Evolutionary conservation across 441 rosid genomes (phyloP), one percentile per base, ranked within the genome.

Genomic region (Gossypium lobatum): DNA sequence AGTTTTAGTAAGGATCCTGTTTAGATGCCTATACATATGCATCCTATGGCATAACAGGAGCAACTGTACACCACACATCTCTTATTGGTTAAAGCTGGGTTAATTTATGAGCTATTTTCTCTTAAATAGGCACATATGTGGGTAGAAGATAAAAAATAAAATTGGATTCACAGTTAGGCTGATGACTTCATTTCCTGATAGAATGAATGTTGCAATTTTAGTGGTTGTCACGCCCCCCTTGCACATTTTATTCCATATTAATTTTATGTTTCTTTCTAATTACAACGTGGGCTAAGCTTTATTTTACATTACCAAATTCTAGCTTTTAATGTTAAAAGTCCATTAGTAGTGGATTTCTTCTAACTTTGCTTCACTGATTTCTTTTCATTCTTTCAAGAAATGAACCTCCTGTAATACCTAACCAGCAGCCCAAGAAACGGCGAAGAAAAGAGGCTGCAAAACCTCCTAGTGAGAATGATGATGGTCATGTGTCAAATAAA

Each of bases 351-450:
- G 42, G 50, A 31, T 70, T 46, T 18, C 10, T 37, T 71, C 59
- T 8, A 42, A 17, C 55, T 71, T 71, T 16, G 55, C 42, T 76
- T 77, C 18, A 11, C 73, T 78, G 62, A 78, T 80, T 73, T 68
- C 71, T 59, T 62, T 78, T 23, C 73, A 23, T 53, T 9, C 48
- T 60, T 45, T 58, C 65, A 67, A 81, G 92, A 80, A 90, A 77
- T 66, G 92, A 89, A 78, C 83, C 93, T 72, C 16, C 85, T 10
- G 77, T 80, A 66, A 72, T 77, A 71, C 83, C 95, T 65, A 81
- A 75, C 73, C 91, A 87, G 79, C 96, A 89, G 80, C 85, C 86
- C n/a, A 95, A 88, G 84, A 95, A 92, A 85, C 83, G 97, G 85
- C 82, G 90, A 83, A 87, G 93, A 80, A 95, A 85, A 83, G 96